Base-by-base conservation (phyloP, 805 yeast species). In the Candida tibetensis region DNA sequence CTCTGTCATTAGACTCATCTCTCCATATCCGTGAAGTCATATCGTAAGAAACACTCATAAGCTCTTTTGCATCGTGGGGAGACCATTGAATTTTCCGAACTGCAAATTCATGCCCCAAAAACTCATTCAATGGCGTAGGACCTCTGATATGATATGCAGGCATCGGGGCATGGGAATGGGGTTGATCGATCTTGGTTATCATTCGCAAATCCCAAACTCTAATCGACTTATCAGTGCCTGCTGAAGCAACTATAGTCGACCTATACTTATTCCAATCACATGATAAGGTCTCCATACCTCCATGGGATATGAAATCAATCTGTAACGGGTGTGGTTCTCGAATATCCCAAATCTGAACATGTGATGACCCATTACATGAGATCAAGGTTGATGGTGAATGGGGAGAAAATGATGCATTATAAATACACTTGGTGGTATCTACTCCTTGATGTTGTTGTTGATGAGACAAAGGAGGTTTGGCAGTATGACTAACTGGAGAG, bases 211-310 rank as follows among this genome's bases (percentile, higher is more conserved):
- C 99, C 96, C 97, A 91, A 3, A 89, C 69, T 45, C 87, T 77
- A 31, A 90, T 76, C 16, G 81, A 66, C 53, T 85, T 85, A 57
- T 91, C 98, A 6, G 91, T 95, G n/a, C 96, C 95, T 2, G 87
- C 93, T 0, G 95, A 79, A 3, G 96, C 95, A 4, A 91, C 65
- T 0, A 88, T 76, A 2, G 82, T 74, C 1, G 88, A 74, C 52
- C 87, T 73, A 60, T 93, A 91, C 58, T 90, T 90, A 63, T 91
- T 93, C 82, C 89, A 90, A 66, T 91, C 98, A 43, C 89, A 76
- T 2, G 84, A 67, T 32, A 93, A 69, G 6, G 85, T 71, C 57
- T 91, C 98, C 34, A 86, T 71, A 1, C 95, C 95, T 13, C 80
- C 76, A 53, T 87, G 96, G 1, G 89, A 85, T 22, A 81, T 62